Conservation (phyloP, 176 grass and related monocot genomes). For the Stipa capillata region DNA sequence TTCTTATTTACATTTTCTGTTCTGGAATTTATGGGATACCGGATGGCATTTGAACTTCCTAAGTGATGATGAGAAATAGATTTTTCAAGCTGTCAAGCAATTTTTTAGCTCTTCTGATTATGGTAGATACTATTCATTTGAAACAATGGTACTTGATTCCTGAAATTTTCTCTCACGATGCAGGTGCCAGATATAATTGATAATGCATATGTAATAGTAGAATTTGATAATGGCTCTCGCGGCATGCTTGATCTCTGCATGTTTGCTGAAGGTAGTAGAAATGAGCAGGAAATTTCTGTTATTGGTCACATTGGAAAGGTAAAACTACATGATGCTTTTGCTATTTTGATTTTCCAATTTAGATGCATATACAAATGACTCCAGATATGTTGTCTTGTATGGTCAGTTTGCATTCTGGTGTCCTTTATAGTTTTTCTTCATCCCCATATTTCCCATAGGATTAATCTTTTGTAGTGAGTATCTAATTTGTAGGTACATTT, state of each 20-base stretch:
- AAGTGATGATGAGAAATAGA: not conserved
- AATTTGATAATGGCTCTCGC: slow-evolving; percentile 73
- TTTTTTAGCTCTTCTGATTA: not conserved
- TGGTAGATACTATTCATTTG: not conserved
- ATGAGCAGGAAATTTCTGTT: slow-evolving; percentile 94
- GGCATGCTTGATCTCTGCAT: slow-evolving; percentile 82
- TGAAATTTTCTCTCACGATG: not conserved
- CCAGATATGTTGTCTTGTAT: not conserved
- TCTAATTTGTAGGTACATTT: not conserved
- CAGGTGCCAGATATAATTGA: slow-evolving; percentile 85
- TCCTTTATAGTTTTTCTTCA: not conserved
- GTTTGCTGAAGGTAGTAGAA: slow-evolving; percentile 82
- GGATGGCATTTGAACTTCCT: not conserved
- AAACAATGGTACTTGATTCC: not conserved
- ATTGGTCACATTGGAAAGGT: slow-evolving; percentile 90
- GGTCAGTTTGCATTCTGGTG: not conserved
- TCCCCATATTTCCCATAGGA: not conserved
- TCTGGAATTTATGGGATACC: not conserved
- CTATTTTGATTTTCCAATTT: not conserved
- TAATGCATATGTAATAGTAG: slow-evolving; percentile 76
- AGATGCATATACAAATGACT: not conserved
- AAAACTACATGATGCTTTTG: not conserved
- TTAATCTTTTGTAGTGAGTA: not conserved
- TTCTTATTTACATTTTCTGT: not conserved
- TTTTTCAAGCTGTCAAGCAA: not conserved